Percentiles rank a stretch among this genome's conserved stretches.
These are phyloP conservation scores for Boletus tomentosulus DNA, from an alignment of 768 basidiomycete genomes.

Conservation along the genomic window DNA sequence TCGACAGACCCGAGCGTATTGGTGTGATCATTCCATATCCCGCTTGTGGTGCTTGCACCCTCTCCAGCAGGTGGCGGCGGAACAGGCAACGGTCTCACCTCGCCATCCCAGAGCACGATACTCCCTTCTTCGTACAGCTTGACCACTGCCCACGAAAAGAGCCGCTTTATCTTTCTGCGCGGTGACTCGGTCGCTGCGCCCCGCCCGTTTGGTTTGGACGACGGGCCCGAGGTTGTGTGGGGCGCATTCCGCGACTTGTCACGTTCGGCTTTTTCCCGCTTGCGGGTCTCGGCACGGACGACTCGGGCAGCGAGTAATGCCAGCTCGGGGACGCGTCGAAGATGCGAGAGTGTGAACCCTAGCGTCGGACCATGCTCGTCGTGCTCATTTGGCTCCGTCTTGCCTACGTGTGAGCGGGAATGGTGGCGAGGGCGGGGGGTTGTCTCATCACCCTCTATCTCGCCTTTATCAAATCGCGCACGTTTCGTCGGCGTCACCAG, in stretches of 20 bases:
- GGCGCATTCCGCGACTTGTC: constrained; percentile 24
- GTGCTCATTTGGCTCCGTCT: neutral
- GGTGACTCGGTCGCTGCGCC: constrained; percentile 14
- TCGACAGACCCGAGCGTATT: neutral
- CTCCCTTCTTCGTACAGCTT: constrained; percentile 69
- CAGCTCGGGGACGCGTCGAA: constrained; percentile 70
- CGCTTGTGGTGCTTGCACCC: constrained; percentile 20
- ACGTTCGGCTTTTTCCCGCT: constrained; percentile 47
- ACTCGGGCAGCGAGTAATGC: constrained; percentile 60
- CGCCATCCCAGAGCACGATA: constrained; percentile 70
- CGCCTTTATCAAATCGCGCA: constrained; percentile 2
- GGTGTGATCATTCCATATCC: constrained; percentile 47
- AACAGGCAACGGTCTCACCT: constrained; percentile 36
- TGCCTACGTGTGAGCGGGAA: neutral
- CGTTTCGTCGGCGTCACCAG: constrained; percentile 34
- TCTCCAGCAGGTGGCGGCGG: constrained; percentile 8
- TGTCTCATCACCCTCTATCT: constrained; percentile 4
- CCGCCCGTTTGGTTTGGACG: neutral
- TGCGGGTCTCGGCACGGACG: constrained; percentile 55
- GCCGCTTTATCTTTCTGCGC: constrained; percentile 54
- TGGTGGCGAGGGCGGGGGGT: neutral
- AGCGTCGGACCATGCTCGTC: constrained; percentile 7
- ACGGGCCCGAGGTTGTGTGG: neutral
- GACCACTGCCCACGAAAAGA: constrained; percentile 63
- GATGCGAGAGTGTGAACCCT: constrained; percentile 70